phyloP scores from a whole-genome alignment of 331 rosid genomes.

The Phaseolus coccineus region DNA sequence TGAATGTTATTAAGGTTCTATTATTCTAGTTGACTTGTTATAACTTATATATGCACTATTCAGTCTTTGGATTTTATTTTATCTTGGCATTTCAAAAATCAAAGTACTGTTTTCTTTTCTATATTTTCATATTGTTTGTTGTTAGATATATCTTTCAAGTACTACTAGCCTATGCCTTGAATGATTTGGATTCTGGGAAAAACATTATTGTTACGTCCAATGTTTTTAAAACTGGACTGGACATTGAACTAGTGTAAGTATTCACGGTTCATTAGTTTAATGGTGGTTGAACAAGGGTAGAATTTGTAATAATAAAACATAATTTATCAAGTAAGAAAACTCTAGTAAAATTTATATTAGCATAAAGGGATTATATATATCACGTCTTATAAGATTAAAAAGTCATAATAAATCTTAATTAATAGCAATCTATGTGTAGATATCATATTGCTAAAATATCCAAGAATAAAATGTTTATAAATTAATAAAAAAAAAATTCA shows the following conservation, averaged over 20 bases:
- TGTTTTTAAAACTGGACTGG: background rate
- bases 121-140: background rate
- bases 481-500: background rate
- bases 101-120: constrained; percentile 7
- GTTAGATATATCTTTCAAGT: constrained; percentile 5
- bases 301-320: background rate
- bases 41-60: background rate
- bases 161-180: background rate
- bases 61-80: background rate
- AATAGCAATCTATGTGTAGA: background rate
- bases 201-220: background rate
- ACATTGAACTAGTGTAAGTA: background rate
- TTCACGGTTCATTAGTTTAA: background rate
- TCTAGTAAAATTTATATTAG: background rate
- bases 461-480: background rate
- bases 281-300: background rate
- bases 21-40: background rate
- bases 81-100: background rate
- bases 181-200: background rate
- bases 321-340: background rate
- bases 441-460: background rate
- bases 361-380: background rate
- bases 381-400: background rate
- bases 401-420: background rate
- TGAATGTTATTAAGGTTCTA: background rate